Base-by-base conservation (phyloP, 2,329 filamentous ascomycete genomes). In the Phoma sp. region DNA sequence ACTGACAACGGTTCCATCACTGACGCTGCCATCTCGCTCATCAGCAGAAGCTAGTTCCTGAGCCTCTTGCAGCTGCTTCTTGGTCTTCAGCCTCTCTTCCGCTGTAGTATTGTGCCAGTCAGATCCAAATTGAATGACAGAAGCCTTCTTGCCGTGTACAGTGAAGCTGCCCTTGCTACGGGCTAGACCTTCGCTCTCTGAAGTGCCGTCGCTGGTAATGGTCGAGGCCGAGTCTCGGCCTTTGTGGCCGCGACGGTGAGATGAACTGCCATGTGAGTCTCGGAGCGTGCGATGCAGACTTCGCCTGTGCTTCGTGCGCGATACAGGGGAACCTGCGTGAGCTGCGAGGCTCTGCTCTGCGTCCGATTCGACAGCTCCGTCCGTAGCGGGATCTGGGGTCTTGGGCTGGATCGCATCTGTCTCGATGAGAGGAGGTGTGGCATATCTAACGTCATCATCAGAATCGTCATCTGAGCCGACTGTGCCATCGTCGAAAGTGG, bases 91-190 rank as follows among this genome's bases (percentile, higher is more conserved):
- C 25, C 74, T 61, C 61, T 77, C 74, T 47, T 76, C 75, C 21
- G 74, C 72, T 9, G 74, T 67, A 15, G 70, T 71, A 47, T 84
- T 88, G 68, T 94, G 88, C 79, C 96, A 88, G 65, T 96, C 94
- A n/a, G 88, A 87, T 8, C 93, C 92, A 72, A 99, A 96, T n/a
- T 91, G 96, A 64, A 99, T 91, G 51, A 99, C 91, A 1, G 92
- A 96, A 2, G 95, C 95, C 76, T 99, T 98, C 80, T 98, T 99
- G 57, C 95, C 94, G 70, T 99, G 95, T 4, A 99, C 88, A 4
- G 95, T 96, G 74, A 99, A 99, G 67, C 91, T 96, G 5, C 92
- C 92, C 12, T 90, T 86, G 12, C 89, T 89, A 43, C 95, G 87
- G 6, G 89, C 82, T 12, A 99, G 81, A 10, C 89, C 87, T 63